Conservation (phyloP, 331 rosid species). For the Quercus lobata region DNA sequence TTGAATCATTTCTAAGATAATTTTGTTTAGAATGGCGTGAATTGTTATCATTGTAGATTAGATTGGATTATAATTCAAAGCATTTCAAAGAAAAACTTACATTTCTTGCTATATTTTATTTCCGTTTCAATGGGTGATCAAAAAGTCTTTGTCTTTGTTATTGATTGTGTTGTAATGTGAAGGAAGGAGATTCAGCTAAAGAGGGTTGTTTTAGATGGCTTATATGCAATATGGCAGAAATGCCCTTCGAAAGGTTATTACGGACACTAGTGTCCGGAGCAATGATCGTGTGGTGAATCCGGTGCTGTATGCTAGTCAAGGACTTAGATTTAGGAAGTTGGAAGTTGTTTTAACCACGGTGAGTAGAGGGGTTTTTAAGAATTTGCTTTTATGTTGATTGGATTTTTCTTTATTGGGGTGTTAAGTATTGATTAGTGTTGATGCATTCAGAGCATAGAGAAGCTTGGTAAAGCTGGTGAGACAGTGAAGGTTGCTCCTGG, state of each 20-base stretch:
- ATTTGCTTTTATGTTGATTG: not conserved
- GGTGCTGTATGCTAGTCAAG: constrained; percentile 61
- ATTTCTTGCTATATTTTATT: not conserved
- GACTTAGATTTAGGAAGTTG: constrained; percentile 68
- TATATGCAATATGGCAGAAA: constrained; percentile 59
- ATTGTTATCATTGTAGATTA: not conserved
- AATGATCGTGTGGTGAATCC: constrained; percentile 54
- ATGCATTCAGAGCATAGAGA: constrained; percentile 50
- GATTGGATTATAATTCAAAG: not conserved
- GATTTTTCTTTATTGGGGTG: not conserved
- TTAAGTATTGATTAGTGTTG: not conserved
- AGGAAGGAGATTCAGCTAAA: not conserved
- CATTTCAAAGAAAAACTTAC: not conserved
- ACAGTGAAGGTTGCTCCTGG: constrained; percentile 94
- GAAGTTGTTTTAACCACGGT: constrained; percentile 85
- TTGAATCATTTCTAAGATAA: not conserved
- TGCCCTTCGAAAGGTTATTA: constrained; percentile 49
- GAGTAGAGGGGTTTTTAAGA: constrained; percentile 4
- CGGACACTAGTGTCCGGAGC: constrained; percentile 31
- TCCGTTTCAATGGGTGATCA: not conserved
- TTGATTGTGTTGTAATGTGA: not conserved
- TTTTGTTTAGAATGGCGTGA: not conserved
- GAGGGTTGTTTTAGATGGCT: constrained; percentile 42
- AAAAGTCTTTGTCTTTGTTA: not conserved
- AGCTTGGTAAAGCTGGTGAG: constrained; percentile 87